A percentile compares a stretch with the other conserved stretches of the same genome.
phyloP scores from a whole-genome alignment of 1,284 basidiomycete genomes.

The Termitomyces sp. region DNA sequence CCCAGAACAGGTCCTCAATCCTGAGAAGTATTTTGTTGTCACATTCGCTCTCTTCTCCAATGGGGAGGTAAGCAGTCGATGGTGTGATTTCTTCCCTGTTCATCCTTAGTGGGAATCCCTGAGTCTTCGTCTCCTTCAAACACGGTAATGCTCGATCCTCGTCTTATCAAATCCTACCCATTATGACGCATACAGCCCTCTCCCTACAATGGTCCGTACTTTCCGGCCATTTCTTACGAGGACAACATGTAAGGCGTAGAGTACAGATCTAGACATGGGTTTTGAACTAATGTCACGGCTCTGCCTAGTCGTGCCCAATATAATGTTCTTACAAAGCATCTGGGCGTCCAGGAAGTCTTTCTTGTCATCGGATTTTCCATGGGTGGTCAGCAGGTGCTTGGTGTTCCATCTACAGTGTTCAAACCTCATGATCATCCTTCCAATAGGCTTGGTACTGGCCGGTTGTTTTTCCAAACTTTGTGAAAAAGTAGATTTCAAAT shows the following conservation, averaged over 20 bases:
- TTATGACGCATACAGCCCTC: constrained; percentile 28
- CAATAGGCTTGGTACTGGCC: constrained; percentile 57
- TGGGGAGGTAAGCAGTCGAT: constrained; percentile 42
- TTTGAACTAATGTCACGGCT: background rate
- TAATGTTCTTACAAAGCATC: constrained; percentile 44
- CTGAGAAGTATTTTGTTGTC: constrained; percentile 49
- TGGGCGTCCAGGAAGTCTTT: constrained; percentile 45
- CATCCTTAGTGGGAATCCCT: background rate
- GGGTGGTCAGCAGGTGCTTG: constrained; percentile 50
- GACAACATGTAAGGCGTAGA: constrained; percentile 49
- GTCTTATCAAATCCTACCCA: background rate
- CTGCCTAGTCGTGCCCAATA: constrained; percentile 48
- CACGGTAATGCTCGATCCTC: constrained; percentile 35
- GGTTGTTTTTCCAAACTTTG: constrained; percentile 52
- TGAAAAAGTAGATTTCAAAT: constrained; percentile 37
- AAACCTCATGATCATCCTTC: background rate
- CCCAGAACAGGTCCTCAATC: constrained; percentile 38
- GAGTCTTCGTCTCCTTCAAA: constrained; percentile 61
- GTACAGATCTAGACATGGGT: background rate
- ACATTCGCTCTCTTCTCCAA: constrained; percentile 56
- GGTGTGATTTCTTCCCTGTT: constrained; percentile 8
- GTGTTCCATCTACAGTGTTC: background rate
- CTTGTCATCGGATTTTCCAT: constrained; percentile 59
- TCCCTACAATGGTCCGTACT: constrained; percentile 46
- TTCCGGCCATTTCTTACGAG: constrained; percentile 47